Evolutionary conservation across 164 flowering plant genomes (phyloP), one percentile per base, ranked within the genome.

Genomic region (Aristolochia fimbriata): DNA sequence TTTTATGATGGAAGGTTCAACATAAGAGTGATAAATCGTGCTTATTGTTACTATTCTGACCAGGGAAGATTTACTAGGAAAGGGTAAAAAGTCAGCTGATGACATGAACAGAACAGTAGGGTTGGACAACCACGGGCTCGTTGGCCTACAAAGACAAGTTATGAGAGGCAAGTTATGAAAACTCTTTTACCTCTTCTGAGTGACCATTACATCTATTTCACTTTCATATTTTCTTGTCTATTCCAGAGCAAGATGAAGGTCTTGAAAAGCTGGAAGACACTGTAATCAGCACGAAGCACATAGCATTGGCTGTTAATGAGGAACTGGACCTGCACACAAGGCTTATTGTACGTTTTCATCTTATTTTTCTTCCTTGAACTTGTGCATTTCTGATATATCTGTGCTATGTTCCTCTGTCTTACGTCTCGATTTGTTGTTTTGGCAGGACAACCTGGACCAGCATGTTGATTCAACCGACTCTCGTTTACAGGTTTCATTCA

Each of bases 241-340:
- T 12, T 65, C 25, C 87, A 92, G 98, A 87, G 60, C 94, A 92
- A 86, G 97, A 92, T 74, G 96, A 91, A 31, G 94, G 82, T 48
- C 96, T 91, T 60, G 94, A 80, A 72, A 81, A 86, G 67, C 59
- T 91, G 79, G 92, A 84, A 75, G 88, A 78, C 66, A 83, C 91
- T 0, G 86, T 86, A 25, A 33, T 71, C 37, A 91, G 96, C 74
- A 83, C 96, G 33, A 91, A 88, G 70, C 97, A 88, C 70, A 85
- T 88, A 68, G 96, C 94, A 45, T 61, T 88, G 70, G 88, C 96
- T 27, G 87, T 91, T 56, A 88, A 91, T 67, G 94, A 88, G 70
- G 97, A 91, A 60, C 83, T 91, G 54, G 76, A 75, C 71, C 77
- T 91, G 12, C 96, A 88, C 66, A 77, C 87, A 46, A 76, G 86